Evolutionary conservation across 2,329 filamentous ascomycete species (phyloP), one percentile per base, ranked within the genome.

Genomic region (Endothia cerciana): DNA sequence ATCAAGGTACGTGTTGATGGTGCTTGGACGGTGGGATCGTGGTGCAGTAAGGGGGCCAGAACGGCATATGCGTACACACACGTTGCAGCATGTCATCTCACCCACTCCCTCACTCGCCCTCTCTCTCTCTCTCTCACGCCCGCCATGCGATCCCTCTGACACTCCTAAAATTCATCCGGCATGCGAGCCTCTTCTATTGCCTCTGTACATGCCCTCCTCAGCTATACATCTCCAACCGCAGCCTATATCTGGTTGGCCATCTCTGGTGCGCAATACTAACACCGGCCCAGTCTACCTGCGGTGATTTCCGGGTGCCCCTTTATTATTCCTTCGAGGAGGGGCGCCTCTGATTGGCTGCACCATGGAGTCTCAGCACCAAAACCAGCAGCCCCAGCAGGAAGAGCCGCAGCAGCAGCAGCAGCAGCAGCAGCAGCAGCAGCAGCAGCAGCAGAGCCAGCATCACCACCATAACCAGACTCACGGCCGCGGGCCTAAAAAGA

Each of bases 321-420:
- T 22, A 33, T 55, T 60, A 56, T 65, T 65, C 30, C 40, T 65
- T 56, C 33, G 33, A 36, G n/a, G 33, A 60, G 36, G 49, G 55
- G 45, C 41, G 60, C 64, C 41, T 58, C 66, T 66, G 60, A 68
- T 68, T 68, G 66, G 66, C 66, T 68, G 66, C 66, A 63, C 28
- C 53, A 68, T 68, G 66, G 66, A 65, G 45, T 64, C 64, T 64
- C 66, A 65, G 56, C 62, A 64, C 57, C 62, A 64, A 45, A 40
- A 58, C 30, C 62, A 62, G 33, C 30, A 62, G 41, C 58, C 25
- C 36, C 60, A 55, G 51, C 49, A 41, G 22, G 30, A n/a, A 45
- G 43, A 43, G 30, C 60, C 55, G 38, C 33, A 25, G 3, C 22
- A 25, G 17, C 59, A 22, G 25, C 25, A 63, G 58, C 64, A 64